Evolutionary conservation across 1,139 yeast genomes (phyloP).

Genomic region (Pichia sp.): DNA sequence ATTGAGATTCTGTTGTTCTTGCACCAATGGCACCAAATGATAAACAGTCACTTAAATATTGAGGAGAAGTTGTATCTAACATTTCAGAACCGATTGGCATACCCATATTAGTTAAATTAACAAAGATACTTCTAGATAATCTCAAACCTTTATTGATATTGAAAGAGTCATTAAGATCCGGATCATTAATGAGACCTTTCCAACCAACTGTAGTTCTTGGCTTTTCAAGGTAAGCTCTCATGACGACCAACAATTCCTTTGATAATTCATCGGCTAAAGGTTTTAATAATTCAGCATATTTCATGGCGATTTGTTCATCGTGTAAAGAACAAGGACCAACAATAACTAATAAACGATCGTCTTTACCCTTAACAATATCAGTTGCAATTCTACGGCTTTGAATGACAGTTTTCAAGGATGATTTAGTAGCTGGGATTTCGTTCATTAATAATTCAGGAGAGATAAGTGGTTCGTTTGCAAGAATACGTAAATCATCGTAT

Average conservation of each 20-base stretch:
- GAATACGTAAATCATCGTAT: slow-evolving; percentile 81
- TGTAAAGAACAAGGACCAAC: slow-evolving; percentile 96
- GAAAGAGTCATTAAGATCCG: slow-evolving; percentile 87
- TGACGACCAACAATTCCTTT: slow-evolving; percentile 72
- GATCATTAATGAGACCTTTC: slow-evolving; percentile 97
- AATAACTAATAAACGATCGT: slow-evolving; percentile 72
- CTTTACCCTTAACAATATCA: slow-evolving; percentile 61
- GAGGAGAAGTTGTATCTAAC: slow-evolving; percentile 98
- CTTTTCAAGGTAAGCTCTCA: slow-evolving; percentile 97
- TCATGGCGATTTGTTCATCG: slow-evolving; percentile 83
- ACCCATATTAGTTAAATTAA: slow-evolving; percentile 68
- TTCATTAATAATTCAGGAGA: slow-evolving; percentile 82
- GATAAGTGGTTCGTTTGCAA: slow-evolving; percentile 84
- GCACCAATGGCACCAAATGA: slow-evolving; percentile 99
- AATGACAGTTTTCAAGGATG: slow-evolving; percentile 61
- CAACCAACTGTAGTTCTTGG: slow-evolving; percentile 99
- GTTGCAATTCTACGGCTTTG: slow-evolving; percentile 72
- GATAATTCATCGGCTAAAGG: slow-evolving; percentile 60
- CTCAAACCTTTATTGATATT: slow-evolving; percentile 93
- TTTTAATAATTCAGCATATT: slow-evolving; percentile 70
- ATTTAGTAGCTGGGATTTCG: slow-evolving; percentile 63
- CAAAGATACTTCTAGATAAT: slow-evolving; percentile 78
- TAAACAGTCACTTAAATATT: slow-evolving; percentile 82
- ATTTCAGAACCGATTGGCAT: slow-evolving; percentile 94
- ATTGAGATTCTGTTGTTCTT: slow-evolving; percentile 95